A percentile compares a stretch with the other conserved stretches of the same genome.
Conservation (phyloP, 2,329 filamentous ascomycete species). For the Penicillium sp. region DNA sequence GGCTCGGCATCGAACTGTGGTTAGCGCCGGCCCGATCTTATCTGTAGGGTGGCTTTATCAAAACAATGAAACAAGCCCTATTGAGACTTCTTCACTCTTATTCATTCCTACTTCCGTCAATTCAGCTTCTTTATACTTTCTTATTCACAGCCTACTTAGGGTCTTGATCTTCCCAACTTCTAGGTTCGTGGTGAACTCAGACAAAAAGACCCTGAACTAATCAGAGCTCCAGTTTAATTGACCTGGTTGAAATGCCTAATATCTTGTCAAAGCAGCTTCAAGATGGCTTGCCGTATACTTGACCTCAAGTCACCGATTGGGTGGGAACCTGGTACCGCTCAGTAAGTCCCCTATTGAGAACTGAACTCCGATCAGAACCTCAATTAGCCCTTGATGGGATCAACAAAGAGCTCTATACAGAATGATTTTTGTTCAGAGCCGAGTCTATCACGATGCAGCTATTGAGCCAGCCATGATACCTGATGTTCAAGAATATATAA, state of each 20-base stretch:
- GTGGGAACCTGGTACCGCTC: neutral
- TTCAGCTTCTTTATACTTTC: neutral
- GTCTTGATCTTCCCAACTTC: neutral
- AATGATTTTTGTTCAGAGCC: constrained; percentile 5
- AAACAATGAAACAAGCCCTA: constrained; percentile 1
- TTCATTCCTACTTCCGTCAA: neutral
- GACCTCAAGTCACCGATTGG: neutral
- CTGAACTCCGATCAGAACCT: neutral
- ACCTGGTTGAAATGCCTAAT: neutral
- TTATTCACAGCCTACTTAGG: constrained; percentile 3
- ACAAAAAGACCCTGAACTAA: neutral
- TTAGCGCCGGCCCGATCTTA: constrained; percentile 25
- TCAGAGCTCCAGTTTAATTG: neutral
- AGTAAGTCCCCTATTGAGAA: constrained; percentile 4
- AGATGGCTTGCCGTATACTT: neutral
- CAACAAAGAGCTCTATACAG: constrained; percentile 7
- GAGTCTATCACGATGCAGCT: neutral
- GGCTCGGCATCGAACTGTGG: constrained; percentile 31
- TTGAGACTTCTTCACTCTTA: neutral
- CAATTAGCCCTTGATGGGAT: neutral
- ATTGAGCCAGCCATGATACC: neutral
- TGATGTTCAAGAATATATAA: neutral
- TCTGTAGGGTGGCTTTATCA: too few species aligned
- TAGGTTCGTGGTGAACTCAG: neutral
- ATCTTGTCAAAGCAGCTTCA: neutral